Evolutionary conservation across 2,329 filamentous ascomycete species (phyloP), one percentile per base, ranked within the genome.

Genomic region (Aspergillus flavus): DNA sequence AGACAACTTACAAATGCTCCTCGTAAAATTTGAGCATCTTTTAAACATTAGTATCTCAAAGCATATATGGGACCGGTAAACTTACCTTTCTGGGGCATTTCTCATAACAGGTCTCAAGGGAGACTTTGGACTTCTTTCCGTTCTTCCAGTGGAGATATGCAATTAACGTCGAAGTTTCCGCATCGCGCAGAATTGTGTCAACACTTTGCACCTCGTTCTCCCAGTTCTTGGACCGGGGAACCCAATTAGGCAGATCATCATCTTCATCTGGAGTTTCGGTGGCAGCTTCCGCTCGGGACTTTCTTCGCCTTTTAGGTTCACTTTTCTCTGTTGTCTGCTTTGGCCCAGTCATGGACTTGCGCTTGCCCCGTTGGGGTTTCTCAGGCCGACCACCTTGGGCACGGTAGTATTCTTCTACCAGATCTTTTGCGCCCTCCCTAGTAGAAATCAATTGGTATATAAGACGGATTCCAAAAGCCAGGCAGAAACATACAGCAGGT

Each of bases 1-100:
- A 45, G 54, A 30, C 32, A 36, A 72, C 79, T 75, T 75, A 82
- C 79, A 84, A 71, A 69, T 84, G 81, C 45, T 73, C 69, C 69
- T 84, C 81, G 63, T 83, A 84, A 59, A 83, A 84, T 62, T 77
- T 72, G 12, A 83, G 76, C 81, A 84, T 83, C 75, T 81, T 11
- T 19, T 52, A 16, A 10, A 50, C 16, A 61, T 74, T 58, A 73
- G 61, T 26, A 30, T 28, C 19, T 48, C 19, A 11, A 23, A 62
- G 7, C 9, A 21, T 11, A 11, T 59, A 64, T 46, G 19, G 3
- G 21, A 26, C 9, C 30, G 36, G 12, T 23, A n/a, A 54, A 65
- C 70, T 68, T 71, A 79, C 79, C 70, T 77, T 76, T 62, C 70
- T 67, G 0, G 82, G 82, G 62, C 80, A 83, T 59, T 73, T 78